Base-by-base conservation (phyloP, 2,329 filamentous ascomycete species). In the Neonectria hederae region DNA sequence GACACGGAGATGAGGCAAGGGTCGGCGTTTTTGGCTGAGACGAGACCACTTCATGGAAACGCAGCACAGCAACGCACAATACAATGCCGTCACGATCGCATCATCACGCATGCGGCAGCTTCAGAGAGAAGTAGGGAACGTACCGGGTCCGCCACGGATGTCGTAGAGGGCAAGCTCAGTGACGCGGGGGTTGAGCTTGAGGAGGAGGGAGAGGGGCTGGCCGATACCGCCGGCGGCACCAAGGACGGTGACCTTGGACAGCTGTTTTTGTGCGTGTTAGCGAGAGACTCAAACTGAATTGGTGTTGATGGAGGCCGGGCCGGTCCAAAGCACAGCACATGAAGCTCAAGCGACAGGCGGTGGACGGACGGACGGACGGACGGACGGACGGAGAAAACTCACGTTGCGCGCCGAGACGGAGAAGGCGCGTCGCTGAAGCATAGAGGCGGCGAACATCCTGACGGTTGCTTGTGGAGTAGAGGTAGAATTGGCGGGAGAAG, bases 121-220 rank as follows among this genome's bases (percentile, higher is more conserved):
- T 46, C 30, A 19, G 32, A 54, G 26, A 42, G 46, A n/a, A 22
- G 22, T 13, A 55, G 52, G 46, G n/a, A 42, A 86, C 90, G 72
- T 89, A 97, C 94, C 94, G 80, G 95, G 95, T 77, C 87, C 95
- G 78, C 94, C 91, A 78, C 92, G 92, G 85, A 99, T 97, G 85
- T 99, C 96, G 87, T 98, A 99, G 78, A 99, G 92, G 71, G 95
- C 92, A 77, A 99, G 92, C 82, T 97, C 90, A 77, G 89, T 91
- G 75, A 98, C 95, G 79, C 92, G 89, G 76, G 94, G 93, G 91
- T 97, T 98, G 81, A 97, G 90, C 93, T 99, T 99, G 83, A 99
- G 89, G 79, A 99, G 91, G 74, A 99, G 92, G 65, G 96, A 99
- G 77, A 99, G 87, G 78, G 96, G 96, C 83, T 99, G 96, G 82